A percentile compares a stretch with the other conserved stretches of the same genome.
Conservation (phyloP, 371 early-diverging fungal genomes). For the Synchytrium microbalum region DNA sequence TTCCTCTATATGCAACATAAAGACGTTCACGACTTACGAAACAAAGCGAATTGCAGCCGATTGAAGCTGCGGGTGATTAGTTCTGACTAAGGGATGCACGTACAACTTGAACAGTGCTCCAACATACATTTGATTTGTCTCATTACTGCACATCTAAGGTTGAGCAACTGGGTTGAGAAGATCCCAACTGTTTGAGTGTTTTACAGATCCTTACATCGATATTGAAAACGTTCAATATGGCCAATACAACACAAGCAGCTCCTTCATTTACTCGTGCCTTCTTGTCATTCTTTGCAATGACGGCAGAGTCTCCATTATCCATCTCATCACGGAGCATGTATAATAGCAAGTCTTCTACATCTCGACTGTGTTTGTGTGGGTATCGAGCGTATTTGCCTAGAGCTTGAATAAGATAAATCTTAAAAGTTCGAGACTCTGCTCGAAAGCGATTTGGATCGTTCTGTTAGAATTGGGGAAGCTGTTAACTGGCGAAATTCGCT, state of each 20-base stretch:
- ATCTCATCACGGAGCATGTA: conserved; percentile 39
- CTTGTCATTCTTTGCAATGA: conserved; percentile 11
- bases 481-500: background rate
- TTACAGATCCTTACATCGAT: conserved; percentile 27
- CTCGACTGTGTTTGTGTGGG: conserved; percentile 20
- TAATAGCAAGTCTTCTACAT: conserved; percentile 33
- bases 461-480: background rate
- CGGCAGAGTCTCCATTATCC: conserved; percentile 23
- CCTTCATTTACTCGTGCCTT: conserved; percentile 10
- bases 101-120: conserved; percentile 40
- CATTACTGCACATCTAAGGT: conserved; percentile 34
- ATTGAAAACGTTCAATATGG: conserved; percentile 34
- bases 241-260: conserved; percentile 24
- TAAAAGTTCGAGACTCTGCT: conserved; percentile 20
- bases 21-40: conserved; percentile 11
- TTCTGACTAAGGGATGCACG: conserved; percentile 36
- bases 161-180: background rate
- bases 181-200: background rate
- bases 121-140: conserved; percentile 36
- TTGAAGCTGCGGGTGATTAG: conserved; percentile 27
- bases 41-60: conserved; percentile 41
- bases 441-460: conserved; percentile 5
- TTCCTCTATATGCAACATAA: background rate
- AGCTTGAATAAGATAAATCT: conserved; percentile 39
- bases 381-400: conserved; percentile 36